phyloP scores from a whole-genome alignment of 179 eudicot genomes.

The Actinidia polygama region DNA sequence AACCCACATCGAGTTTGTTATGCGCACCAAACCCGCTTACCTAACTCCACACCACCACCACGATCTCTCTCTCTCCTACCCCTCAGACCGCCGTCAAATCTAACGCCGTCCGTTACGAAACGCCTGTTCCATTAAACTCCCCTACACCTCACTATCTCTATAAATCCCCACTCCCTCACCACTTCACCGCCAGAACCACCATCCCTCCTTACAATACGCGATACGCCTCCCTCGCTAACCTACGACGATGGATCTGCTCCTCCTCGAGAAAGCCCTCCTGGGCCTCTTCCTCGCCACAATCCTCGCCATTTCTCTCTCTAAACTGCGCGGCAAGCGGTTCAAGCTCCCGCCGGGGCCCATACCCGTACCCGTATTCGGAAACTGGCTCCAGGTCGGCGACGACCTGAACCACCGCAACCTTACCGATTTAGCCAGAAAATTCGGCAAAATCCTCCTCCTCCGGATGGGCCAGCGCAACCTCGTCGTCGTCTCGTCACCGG shows the following conservation, averaged over 20 bases:
- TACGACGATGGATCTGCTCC: constrained; percentile 32
- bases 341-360: constrained; percentile 38
- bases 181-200: background rate
- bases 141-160: background rate
- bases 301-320: constrained; percentile 28
- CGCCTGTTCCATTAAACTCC: background rate
- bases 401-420: constrained; percentile 37
- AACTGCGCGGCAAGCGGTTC: constrained; percentile 33
- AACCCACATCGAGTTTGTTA: background rate
- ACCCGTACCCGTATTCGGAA: constrained; percentile 37
- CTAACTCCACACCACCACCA: constrained; percentile 19
- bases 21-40: constrained; percentile 20
- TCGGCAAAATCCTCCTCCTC: constrained; percentile 29
- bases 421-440: constrained; percentile 27
- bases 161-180: background rate
- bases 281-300: constrained; percentile 29
- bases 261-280: constrained; percentile 31
- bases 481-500: constrained; percentile 34
- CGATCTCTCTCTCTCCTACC: background rate
- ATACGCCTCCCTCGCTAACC: too few species aligned
- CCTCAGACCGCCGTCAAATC: constrained; percentile 1
- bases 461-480: constrained; percentile 41
- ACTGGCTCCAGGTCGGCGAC: constrained; percentile 43
- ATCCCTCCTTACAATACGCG: background rate
- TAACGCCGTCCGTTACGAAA: constrained; percentile 3